Percentiles rank a stretch among this genome's conserved stretches.
These are phyloP conservation scores for sorghum (Sorghum bicolor) DNA, from an alignment of 176 grass and related monocot species.

Conservation along the genomic window Sorghum_bicolor_NCBIv3 NC_012872.2:65523001-65523500, in stretches of 20 bases:
- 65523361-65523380: conserved; percentile 93
- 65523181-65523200: conserved; percentile 62
- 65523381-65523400: conserved; percentile 82
- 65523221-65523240: conserved; percentile 91
- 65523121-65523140: neutral
- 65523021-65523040: neutral
- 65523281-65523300: conserved; percentile 72
- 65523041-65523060: neutral
- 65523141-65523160: neutral
- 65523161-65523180: neutral
- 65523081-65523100: neutral
- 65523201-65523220: conserved; percentile 76
- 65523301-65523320: conserved; percentile 81
- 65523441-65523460: conserved; percentile 72
- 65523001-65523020: neutral
- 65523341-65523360: conserved; percentile 90
- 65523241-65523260: conserved; percentile 94
- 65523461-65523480: conserved; percentile 74
- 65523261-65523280: conserved; percentile 92
- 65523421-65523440: conserved; percentile 86
- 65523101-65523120: neutral
- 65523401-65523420: conserved; percentile 86
- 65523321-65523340: conserved; percentile 90
- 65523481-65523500: conserved; percentile 89
- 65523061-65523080: neutral